phyloP scores from a whole-genome alignment of 2,329 filamentous ascomycete species.

The Didymella pomorum region DNA sequence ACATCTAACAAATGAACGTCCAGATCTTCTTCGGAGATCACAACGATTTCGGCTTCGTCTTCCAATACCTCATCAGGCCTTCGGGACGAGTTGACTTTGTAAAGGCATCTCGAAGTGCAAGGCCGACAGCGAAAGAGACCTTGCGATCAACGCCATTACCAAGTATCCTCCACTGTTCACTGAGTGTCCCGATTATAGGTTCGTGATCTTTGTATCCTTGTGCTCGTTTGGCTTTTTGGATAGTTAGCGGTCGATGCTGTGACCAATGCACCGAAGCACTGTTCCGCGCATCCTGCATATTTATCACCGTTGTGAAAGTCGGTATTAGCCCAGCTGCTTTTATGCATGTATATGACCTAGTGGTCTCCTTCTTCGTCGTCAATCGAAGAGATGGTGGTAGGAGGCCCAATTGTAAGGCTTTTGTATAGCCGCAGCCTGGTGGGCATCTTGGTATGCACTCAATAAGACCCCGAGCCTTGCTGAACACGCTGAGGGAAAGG shows the following conservation, averaged over 20 bases:
- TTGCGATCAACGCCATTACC: conserved; percentile 80
- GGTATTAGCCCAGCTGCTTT: conserved; percentile 62
- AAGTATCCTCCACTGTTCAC: conserved; percentile 69
- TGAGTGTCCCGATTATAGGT: conserved; percentile 67
- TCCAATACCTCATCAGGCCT: not conserved
- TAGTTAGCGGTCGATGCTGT: conserved; percentile 66
- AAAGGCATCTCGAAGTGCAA: conserved; percentile 43
- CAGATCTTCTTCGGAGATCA: not conserved
- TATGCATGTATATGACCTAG: conserved; percentile 61
- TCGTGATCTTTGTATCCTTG: conserved; percentile 77
- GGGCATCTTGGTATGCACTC: conserved; percentile 66
- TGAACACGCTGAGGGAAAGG: conserved; percentile 25
- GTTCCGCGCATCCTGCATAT: conserved; percentile 63
- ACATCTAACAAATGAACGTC: not conserved
- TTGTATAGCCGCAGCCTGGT: conserved; percentile 36
- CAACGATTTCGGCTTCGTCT: not conserved
- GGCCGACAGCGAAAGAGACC: conserved; percentile 71
- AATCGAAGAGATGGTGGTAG: conserved; percentile 38
- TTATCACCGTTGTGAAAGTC: conserved; percentile 67
- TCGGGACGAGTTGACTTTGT: not conserved
- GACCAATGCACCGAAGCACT: conserved; percentile 71
- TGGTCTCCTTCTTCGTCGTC: conserved; percentile 28
- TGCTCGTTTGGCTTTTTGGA: conserved; percentile 72
- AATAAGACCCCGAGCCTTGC: conserved; percentile 57
- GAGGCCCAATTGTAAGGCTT: conserved; percentile 50